A percentile compares a stretch with the other conserved stretches of the same genome.
These are phyloP conservation scores for Gaertneriomyces semiglobifer DNA, from an alignment of 192 early-diverging fungal species.

Conservation along the genomic window DNA sequence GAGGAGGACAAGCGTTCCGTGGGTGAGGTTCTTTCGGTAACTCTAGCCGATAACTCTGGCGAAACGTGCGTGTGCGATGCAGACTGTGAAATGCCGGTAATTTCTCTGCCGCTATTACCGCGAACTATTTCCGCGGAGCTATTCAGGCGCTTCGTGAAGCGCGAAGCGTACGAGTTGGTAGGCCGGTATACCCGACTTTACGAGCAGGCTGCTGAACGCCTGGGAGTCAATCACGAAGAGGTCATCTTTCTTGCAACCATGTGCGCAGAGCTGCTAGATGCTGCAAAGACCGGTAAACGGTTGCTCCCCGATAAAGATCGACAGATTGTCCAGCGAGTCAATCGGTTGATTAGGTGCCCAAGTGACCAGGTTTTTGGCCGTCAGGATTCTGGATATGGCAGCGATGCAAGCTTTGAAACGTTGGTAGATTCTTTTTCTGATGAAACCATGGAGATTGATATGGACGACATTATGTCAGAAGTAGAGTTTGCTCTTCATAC, in stretches of 20 bases:
- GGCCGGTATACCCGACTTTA: slow-evolving; percentile 2
- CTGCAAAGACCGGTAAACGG: slow-evolving; percentile 17
- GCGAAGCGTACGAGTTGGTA: neutral
- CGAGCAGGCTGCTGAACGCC: neutral
- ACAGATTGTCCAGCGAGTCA: too few relatives aligned
- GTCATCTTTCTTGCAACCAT: slow-evolving; percentile 1
- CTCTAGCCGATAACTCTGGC: neutral
- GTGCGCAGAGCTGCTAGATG: slow-evolving; percentile 25
- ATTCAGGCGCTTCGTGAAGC: neutral
- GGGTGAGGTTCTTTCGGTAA: neutral
- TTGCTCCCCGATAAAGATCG: neutral
- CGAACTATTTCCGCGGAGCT: neutral
- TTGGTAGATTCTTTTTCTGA: too few relatives aligned
- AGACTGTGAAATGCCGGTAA: neutral
- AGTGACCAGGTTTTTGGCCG: too few relatives aligned
- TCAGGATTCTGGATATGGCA: too few relatives aligned
- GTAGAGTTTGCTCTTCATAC: too few relatives aligned
- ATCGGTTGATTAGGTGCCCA: too few relatives aligned
- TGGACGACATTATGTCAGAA: too few relatives aligned
- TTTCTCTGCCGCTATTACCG: neutral
- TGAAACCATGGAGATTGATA: too few relatives aligned
- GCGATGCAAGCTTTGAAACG: too few relatives aligned
- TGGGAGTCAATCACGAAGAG: slow-evolving; percentile 1
- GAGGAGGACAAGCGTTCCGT: neutral
- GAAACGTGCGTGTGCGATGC: too few relatives aligned